Evolutionary conservation across 2,329 filamentous ascomycete genomes (phyloP).

Genomic region (Fusarium sororula): DNA sequence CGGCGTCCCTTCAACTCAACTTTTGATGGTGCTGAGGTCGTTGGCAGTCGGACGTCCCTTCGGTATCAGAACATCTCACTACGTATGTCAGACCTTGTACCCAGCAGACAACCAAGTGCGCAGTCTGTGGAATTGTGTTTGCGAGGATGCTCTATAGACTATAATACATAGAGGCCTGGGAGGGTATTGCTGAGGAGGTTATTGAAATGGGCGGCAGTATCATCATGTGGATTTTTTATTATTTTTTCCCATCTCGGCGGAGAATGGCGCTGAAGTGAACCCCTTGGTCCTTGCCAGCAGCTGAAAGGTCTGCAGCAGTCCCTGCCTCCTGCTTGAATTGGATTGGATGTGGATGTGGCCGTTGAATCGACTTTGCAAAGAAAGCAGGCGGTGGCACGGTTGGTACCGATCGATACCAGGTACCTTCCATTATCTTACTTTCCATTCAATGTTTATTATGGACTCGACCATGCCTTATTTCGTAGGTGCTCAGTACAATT

Average conservation of each 20-base stretch:
- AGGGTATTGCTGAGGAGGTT: not conserved
- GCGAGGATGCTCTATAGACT: not conserved
- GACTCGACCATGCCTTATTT: conserved; percentile 1
- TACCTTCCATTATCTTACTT: conserved; percentile 5
- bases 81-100: not conserved
- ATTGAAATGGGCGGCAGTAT: not conserved
- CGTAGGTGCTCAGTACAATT: not conserved
- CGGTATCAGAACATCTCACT: not conserved
- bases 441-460: not conserved
- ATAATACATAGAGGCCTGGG: not conserved
- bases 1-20: not conserved
- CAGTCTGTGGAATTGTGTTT: not conserved
- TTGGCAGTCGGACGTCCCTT: not conserved
- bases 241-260: conserved; percentile 2
- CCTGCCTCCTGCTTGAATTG: conserved; percentile 2
- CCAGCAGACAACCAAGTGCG: not conserved
- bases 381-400: not conserved
- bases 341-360: not conserved
- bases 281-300: conserved; percentile 11
- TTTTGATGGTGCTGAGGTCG: not conserved
- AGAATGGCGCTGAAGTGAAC: conserved; percentile 19
- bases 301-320: not conserved
- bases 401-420: conserved; percentile 16
- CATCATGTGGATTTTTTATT: not conserved
- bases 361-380: not conserved